Conservation (phyloP, 805 yeast genomes). For the Kazachstania bromeliacearum region DNA sequence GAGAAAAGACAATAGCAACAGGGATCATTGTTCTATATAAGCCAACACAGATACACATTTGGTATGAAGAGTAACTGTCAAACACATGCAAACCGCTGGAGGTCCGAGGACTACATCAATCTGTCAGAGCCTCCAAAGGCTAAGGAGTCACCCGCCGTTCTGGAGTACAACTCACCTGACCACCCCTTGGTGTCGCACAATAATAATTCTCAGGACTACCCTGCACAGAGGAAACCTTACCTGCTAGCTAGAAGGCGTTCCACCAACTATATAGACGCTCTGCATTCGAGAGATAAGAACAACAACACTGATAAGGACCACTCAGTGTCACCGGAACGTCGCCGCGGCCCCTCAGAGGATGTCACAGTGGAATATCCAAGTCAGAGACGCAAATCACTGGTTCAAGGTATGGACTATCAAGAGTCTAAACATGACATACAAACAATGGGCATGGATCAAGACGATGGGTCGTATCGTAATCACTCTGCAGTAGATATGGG, state of each 20-base stretch:
- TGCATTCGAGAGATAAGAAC: constrained; percentile 2
- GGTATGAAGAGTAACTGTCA: no score
- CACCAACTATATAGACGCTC: constrained; percentile 16
- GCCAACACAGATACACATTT: no score
- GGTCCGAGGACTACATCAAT: constrained; percentile 15
- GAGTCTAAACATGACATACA: constrained; percentile 12
- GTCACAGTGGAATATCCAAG: neutral
- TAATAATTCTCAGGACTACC: neutral
- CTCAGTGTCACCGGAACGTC: no score
- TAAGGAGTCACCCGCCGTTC: constrained; percentile 13
- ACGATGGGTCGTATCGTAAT: neutral
- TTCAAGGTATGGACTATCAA: constrained; percentile 9
- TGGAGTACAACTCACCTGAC: constrained; percentile 4
- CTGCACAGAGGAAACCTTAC: neutral
- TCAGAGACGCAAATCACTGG: constrained; percentile 4
- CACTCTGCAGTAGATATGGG: constrained; percentile 10
- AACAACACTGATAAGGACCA: neutral
- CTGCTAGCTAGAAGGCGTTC: constrained; percentile 11
- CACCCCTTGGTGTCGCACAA: neutral
- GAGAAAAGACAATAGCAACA: neutral
- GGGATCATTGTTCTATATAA: neutral
- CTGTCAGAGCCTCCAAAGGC: constrained; percentile 17
- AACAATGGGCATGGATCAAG: constrained; percentile 4
- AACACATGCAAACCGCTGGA: neutral
- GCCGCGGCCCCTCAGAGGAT: neutral